These are phyloP conservation scores for Kondoa malvinella DNA, from an alignment of 768 basidiomycete genomes.

Conservation along the genomic window DNA sequence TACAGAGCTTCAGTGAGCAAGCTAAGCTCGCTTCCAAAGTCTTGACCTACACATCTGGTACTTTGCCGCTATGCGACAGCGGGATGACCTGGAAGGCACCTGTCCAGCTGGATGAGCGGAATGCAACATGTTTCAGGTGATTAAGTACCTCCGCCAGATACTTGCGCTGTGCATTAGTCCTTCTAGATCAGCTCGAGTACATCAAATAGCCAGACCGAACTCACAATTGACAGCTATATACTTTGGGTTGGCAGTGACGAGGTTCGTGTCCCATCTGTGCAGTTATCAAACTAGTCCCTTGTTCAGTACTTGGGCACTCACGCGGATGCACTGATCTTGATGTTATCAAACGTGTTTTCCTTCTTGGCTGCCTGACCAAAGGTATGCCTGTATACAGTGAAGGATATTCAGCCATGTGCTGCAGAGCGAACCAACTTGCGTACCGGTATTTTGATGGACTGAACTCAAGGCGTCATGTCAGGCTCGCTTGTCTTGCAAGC, in stretches of 20 bases:
- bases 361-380: constrained; percentile 43
- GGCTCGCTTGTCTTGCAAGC: neutral
- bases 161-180: too few species aligned
- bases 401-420: neutral
- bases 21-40: too few species aligned
- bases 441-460: neutral
- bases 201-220: neutral
- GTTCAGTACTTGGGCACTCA: constrained; percentile 8
- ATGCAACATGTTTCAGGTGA: neutral
- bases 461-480: neutral
- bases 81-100: constrained; percentile 92
- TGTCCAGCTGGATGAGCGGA: constrained; percentile 49
- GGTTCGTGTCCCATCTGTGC: constrained; percentile 75
- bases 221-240: constrained; percentile 89
- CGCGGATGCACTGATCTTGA: constrained; percentile 65
- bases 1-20: too few species aligned
- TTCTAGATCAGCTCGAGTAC: neutral
- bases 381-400: constrained; percentile 57
- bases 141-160: neutral
- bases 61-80: constrained; percentile 39
- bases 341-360: constrained; percentile 59
- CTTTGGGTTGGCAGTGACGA: constrained; percentile 67
- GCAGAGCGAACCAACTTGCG: neutral
- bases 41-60: constrained; percentile 84
- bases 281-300: neutral